Base-by-base conservation (phyloP, 371 early-diverging fungal species). In the Choanephora cucurbitarum region DNA sequence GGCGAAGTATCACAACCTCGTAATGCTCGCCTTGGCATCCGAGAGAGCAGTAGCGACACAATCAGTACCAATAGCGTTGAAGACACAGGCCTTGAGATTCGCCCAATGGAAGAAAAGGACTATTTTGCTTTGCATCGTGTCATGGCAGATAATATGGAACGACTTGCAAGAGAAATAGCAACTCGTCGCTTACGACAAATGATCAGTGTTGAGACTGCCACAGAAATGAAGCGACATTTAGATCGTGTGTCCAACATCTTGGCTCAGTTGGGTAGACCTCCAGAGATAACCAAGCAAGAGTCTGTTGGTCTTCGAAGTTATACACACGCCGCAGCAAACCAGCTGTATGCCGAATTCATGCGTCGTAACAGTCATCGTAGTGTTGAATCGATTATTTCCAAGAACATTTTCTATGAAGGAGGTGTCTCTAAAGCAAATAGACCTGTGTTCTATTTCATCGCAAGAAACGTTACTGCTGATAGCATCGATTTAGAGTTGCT, bases 361-460 rank as follows among this genome's bases (percentile, higher is more conserved):
- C 82, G 80, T 22, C 82, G 91, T 50, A 87, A 89, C 57, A 76
- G 81, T n/a, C 77, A 80, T 45, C 81, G 89, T 42, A 86, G 72
- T 57, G 79, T 80, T 0, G 91, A 89, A 10, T 58, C 77, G 9
- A 80, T 90, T 21, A 77, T 75, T 28, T 77, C 85, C 39, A 86
- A 86, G 60, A 77, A 84, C 42, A 80, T 91, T 32, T 82, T 94
- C 60, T 95, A 91, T 53, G 91, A 91, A 58, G 90, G 88, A 15
- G 92, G 91, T 5, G 57, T 80, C 1, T 92, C 93, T 18, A 90
- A 89, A 60, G 88, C 83, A 24, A 79, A 84, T 10, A 77, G 89
- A 49, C 91, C 91, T 0, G 91, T 96, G 10, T 80, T 93, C 49
- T 96, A 95, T 69, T 88, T 86, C 62, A 90, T 96, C 50, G 77